Evolutionary conservation across 2,329 filamentous ascomycete genomes (phyloP).

Genomic region (Fusarium domesticum): DNA sequence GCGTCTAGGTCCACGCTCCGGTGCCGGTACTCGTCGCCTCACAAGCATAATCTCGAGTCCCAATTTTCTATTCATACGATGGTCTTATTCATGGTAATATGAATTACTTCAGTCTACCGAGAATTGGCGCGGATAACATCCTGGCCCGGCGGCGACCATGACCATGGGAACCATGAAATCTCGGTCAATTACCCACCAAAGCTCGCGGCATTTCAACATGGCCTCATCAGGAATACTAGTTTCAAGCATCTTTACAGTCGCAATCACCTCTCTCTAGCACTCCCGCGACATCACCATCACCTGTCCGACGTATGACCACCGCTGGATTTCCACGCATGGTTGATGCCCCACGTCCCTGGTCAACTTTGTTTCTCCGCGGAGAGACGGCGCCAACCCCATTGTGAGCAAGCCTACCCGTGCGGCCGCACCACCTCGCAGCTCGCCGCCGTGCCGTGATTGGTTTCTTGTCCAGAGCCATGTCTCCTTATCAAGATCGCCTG

Average conservation of each 20-base stretch:
- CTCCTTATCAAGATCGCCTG: conserved; percentile 25
- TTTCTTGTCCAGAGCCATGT: neutral
- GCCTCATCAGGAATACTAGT: conserved; percentile 7
- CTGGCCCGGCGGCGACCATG: too few relatives aligned
- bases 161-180: neutral
- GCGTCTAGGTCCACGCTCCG: too few relatives aligned
- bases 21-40: too few relatives aligned
- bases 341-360: conserved; percentile 10
- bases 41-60: too few relatives aligned
- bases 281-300: conserved; percentile 15
- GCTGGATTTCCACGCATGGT: conserved; percentile 10
- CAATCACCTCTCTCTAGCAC: conserved; percentile 6
- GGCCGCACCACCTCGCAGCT: neutral
- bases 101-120: too few relatives aligned
- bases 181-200: conserved; percentile 2
- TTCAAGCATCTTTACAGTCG: too few relatives aligned
- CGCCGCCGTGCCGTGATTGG: neutral
- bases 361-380: conserved; percentile 26
- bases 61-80: neutral
- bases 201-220: conserved; percentile 6
- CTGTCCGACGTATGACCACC: conserved; percentile 23
- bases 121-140: too few relatives aligned
- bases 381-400: conserved; percentile 1
- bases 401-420: neutral
- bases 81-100: neutral